Base-by-base conservation (phyloP, 2,329 filamentous ascomycete species). In the Epichloe bromicola region DNA sequence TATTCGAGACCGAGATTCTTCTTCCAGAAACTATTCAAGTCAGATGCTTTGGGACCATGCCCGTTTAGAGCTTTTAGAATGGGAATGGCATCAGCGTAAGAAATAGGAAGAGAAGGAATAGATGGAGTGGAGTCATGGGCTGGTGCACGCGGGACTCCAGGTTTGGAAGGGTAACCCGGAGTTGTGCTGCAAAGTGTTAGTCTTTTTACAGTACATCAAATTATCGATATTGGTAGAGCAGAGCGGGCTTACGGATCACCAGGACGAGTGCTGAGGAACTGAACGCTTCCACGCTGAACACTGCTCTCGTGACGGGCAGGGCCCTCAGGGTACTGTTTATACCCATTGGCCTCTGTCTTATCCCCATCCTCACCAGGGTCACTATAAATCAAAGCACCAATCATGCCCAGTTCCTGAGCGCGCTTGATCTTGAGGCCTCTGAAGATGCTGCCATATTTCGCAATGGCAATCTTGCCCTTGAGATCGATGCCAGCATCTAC, bases 41-140 rank as follows among this genome's bases (percentile, higher is more conserved):
- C 82, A 5, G 79, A 77, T 0, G 86, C 83, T 58, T 83, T 80
- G 4, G 87, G 88, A 0, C 91, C 93, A 61, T 94, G 79, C 8
- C 89, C 90, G 61, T 97, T 96, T 47, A 98, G 75, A 0, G 90
- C 85, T 63, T 85, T 86, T n/a, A 97, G 77, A 14, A 97, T 79
- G 0, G 91, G 91, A 2, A 96, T 66, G 0, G 87, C 90, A 58
- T 97, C 91, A 6, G 74, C 69, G 63, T 95, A 96, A 0, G 91
- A 96, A 48, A 97, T 86, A 4, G 91, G 91, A 1, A 96, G 71
- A 1, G 91, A 97, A 0, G 93, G 91, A 50, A 97, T 97, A 3
- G 79, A 82, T 0, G 93, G 87, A 34, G 85, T 93, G 6, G 78
- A 76, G 30, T 78, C 73, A 19, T 88, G 74, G 0, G 83, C 80